These are phyloP conservation scores for Rhodotorula kratochvilovae DNA, from an alignment of 768 basidiomycete genomes.

Conservation along the genomic window DNA sequence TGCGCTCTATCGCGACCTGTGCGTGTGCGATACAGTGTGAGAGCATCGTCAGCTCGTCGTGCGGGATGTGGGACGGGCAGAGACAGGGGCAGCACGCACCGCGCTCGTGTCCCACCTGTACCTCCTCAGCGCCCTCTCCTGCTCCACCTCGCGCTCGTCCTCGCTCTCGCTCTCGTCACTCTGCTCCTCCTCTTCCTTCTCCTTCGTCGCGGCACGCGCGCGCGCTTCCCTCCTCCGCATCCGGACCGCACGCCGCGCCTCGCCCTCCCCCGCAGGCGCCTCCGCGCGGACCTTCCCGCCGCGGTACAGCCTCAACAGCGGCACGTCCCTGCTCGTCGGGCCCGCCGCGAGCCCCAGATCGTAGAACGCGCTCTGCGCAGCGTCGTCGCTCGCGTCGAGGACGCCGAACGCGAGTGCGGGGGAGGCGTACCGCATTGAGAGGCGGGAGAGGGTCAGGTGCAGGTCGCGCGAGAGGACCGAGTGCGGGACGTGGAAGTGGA, in stretches of 20 bases:
- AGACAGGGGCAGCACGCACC: background rate
- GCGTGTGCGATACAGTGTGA: too few relatives aligned
- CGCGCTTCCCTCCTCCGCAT: background rate
- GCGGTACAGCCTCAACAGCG: slow-evolving; percentile 25
- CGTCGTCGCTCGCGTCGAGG: slow-evolving; percentile 18
- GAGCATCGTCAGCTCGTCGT: too few relatives aligned
- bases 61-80: too few relatives aligned
- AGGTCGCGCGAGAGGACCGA: slow-evolving; percentile 9
- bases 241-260: background rate
- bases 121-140: slow-evolving; percentile 9
- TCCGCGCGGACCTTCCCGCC: slow-evolving; percentile 8
- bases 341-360: slow-evolving; percentile 29
- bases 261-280: slow-evolving; percentile 4
- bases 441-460: slow-evolving; percentile 18
- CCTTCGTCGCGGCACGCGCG: background rate
- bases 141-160: slow-evolving; percentile 30
- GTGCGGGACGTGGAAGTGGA: slow-evolving; percentile 33
- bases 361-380: slow-evolving; percentile 24
- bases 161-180: slow-evolving; percentile 14
- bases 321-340: slow-evolving; percentile 27
- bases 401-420: slow-evolving; percentile 9
- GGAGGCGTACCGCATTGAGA: slow-evolving; percentile 9
- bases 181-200: background rate
- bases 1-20: slow-evolving; percentile 5
- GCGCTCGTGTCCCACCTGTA: slow-evolving; percentile 27